Conservation (phyloP, 2,329 filamentous ascomycete genomes). For the Phialocephala sp. region DNA sequence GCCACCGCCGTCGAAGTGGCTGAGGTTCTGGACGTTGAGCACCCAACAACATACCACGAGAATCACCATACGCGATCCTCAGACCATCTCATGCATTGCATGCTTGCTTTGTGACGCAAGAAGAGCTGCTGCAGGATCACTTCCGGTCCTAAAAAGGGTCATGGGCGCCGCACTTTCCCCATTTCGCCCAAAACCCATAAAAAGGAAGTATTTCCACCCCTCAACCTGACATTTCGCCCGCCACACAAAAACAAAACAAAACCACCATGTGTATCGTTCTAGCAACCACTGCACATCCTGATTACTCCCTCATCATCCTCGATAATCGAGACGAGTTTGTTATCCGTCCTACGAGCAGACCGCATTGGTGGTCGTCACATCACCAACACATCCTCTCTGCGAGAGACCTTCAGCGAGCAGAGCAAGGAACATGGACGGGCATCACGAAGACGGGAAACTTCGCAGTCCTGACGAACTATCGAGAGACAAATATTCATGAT, state of each 20-base stretch:
- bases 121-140: not conserved
- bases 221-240: not conserved
- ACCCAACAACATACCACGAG: conserved; percentile 12
- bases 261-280: conserved; percentile 76
- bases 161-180: conserved; percentile 22
- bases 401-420: conserved; percentile 64
- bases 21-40: conserved; percentile 19
- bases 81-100: not conserved
- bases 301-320: conserved; percentile 75
- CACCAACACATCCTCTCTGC: conserved; percentile 57
- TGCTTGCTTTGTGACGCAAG: conserved; percentile 2
- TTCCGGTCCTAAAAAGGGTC: not conserved
- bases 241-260: conserved; percentile 13
- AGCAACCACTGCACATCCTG: conserved; percentile 75
- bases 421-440: conserved; percentile 71
- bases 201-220: conserved; percentile 7
- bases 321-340: conserved; percentile 81
- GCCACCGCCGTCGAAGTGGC: conserved; percentile 21
- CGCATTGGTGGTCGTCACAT: conserved; percentile 62
- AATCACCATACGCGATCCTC: not conserved
- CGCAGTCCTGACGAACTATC: conserved; percentile 71
- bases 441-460: conserved; percentile 64
- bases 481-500: conserved; percentile 58
- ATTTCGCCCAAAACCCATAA: conserved; percentile 15
- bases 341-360: conserved; percentile 65